Evolutionary conservation across 108 stramenopile genomes (phyloP), one percentile per base, ranked within the genome.

Genomic region (Halocafeteria seosinensis): DNA sequence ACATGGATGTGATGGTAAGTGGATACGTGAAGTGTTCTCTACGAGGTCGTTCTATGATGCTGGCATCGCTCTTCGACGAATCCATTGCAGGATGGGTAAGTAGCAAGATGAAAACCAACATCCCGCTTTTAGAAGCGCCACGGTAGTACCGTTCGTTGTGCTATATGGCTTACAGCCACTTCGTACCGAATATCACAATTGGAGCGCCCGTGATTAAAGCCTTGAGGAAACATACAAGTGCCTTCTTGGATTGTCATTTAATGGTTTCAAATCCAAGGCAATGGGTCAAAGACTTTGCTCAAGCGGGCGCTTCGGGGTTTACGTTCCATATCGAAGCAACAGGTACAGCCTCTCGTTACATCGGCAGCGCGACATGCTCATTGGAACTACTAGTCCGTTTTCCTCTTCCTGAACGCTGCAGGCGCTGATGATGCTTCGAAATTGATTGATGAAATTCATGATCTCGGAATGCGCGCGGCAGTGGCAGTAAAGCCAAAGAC

Each of bases 231-330:
- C 65, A 73, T 64, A 74, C 37, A 1, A 67, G 82, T 33, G 75
- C 71, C 21, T 77, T 75, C 28, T 68, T 91, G 50, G 90, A 88
- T 62, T 86, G 85, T 66, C 90, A 91, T 63, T 64, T 91, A 72
- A 91, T 91, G 90, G 84, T 84, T 12, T 64, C 80, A n/a, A 71
- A 88, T 57, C 90, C 90, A 12, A 83, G 65, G 32, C 85, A 87
- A 23, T 91, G 88, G 90, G 81, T 91, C 2, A 80, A 78, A 36
- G 79, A 81, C 17, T 71, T 91, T 67, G 80, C 84, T 36, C 83
- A 79, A 37, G 90, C 88, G 5, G 85, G 85, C 21, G 85, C 76
- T 11, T 67, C 61, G 32, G 73, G 71, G 38, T 85, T 78, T 59
- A 87, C 86, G 30, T 91, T 91, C 58, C 89, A 91, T 65, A 63